phyloP scores from a whole-genome alignment of 2,329 filamentous ascomycete genomes.

The Rhinocladiella similis region DNA sequence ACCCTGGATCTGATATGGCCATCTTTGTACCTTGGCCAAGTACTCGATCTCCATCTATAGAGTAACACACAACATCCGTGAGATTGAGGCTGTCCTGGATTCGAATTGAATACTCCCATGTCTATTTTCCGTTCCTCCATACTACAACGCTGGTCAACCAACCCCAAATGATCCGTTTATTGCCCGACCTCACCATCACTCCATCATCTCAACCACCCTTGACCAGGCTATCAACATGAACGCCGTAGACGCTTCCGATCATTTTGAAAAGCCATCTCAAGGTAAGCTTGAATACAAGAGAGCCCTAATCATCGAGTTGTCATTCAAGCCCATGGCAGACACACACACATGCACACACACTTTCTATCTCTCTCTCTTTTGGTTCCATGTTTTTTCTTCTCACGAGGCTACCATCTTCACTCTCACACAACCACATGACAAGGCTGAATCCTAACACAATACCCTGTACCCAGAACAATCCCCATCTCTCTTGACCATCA shows the following conservation, averaged over 20 bases:
- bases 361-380: not conserved
- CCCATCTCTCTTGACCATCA: conserved; percentile 83
- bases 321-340: not conserved
- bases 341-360: too few relatives aligned
- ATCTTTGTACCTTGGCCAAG: too few relatives aligned
- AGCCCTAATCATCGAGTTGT: conserved; percentile 6
- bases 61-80: too few relatives aligned
- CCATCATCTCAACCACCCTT: conserved; percentile 2
- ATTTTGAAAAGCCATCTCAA: conserved; percentile 50
- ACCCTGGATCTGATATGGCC: too few relatives aligned
- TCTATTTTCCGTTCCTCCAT: too few relatives aligned
- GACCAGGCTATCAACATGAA: conserved; percentile 54
- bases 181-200: too few relatives aligned
- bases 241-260: conserved; percentile 62
- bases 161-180: too few relatives aligned
- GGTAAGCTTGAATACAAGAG: conserved; percentile 35
- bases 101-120: too few relatives aligned
- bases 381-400: not conserved
- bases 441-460: conserved; percentile 9
- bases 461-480: conserved; percentile 47
- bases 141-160: too few relatives aligned
- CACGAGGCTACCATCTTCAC: too few relatives aligned
- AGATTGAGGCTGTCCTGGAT: too few relatives aligned
- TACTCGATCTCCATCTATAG: too few relatives aligned
- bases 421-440: not conserved